Base-by-base conservation (phyloP, 1,284 basidiomycete species). In the Ceratobasidium sp. region DNA sequence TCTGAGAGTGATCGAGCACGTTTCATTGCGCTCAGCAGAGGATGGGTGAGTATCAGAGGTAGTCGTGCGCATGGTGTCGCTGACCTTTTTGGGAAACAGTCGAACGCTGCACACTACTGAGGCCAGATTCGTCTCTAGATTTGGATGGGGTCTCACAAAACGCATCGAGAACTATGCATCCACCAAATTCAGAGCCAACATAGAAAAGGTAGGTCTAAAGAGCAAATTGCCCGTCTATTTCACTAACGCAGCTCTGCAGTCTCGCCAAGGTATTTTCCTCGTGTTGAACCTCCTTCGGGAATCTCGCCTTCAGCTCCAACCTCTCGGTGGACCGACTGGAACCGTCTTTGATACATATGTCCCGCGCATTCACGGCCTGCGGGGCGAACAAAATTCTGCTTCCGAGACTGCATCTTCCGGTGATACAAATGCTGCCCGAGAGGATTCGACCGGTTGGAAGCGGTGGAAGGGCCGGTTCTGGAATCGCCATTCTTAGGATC, bases 71-170 rank as follows among this genome's bases (percentile, higher is more conserved):
- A n/a, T 18, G 28, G 16, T 53, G 61, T 14, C 6, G 50, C 34
- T 72, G 45, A 55, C 62, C 10, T 26, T 39, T 26, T 59, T 34
- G 12, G 36, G 16, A 9, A 75, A 53, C 73, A 92, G 90, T 50
- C 86, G 88, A 86, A 93, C 91, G 3, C 70, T 89, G 52, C 92
- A 93, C 78, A 88, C 84, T 4, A 93, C 91, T 6, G 90, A 93
- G 77, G 92, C 90, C 5, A 84, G 88, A 69, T 88, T 93, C 73
- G 82, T 89, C 28, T 93, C 92, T 74, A 86, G 88, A 39, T 90
- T 93, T 76, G 92, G 92, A 16, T 93, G 92, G 92, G 92, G 92
- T 36, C 82, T 93, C 23, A 90, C 92, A 8, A 92, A 88, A 79
- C 84, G 85, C 72, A 92, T 93, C 62, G 92, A 93, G 81, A 91